These are phyloP conservation scores for Gossypium schwendimanii DNA, from an alignment of 441 rosid genomes.

Conservation along the genomic window DNA sequence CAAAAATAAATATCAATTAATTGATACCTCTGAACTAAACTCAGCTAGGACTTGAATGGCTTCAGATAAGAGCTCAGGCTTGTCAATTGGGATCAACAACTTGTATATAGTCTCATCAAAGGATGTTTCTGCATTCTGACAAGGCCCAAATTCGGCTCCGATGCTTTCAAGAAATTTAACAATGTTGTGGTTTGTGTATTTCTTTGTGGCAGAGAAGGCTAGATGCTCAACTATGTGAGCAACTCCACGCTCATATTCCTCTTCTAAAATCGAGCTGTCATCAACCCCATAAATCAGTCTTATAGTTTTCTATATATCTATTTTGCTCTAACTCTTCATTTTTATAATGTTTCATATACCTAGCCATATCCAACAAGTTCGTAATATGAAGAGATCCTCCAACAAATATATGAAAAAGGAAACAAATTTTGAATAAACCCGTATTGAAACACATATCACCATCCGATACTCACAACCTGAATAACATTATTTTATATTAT, in stretches of 20 bases:
- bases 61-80: slow-evolving; percentile 73
- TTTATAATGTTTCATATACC: no score
- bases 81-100: slow-evolving; percentile 86
- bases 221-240: slow-evolving; percentile 97
- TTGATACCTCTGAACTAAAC: slow-evolving; percentile 74
- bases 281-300: slow-evolving; percentile 9
- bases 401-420: no score
- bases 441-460: no score
- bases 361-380: no score
- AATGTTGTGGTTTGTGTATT: slow-evolving; percentile 78
- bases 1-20: neutral
- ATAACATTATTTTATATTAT: no score
- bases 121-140: slow-evolving; percentile 91
- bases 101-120: slow-evolving; percentile 85
- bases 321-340: neutral
- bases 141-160: slow-evolving; percentile 94
- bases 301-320: neutral
- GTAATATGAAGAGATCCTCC: no score
- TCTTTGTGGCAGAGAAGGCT: slow-evolving; percentile 84
- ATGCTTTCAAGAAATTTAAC: slow-evolving; percentile 90
- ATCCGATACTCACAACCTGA: no score
- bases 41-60: slow-evolving; percentile 84
- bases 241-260: slow-evolving; percentile 88
- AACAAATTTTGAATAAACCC: no score
- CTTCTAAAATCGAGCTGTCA: slow-evolving; percentile 96